Percentiles rank a stretch among this genome's conserved stretches.
These are phyloP conservation scores for Dunaliella sp. DNA, from an alignment of 139 green algal species.

Conservation along the genomic window DNA sequence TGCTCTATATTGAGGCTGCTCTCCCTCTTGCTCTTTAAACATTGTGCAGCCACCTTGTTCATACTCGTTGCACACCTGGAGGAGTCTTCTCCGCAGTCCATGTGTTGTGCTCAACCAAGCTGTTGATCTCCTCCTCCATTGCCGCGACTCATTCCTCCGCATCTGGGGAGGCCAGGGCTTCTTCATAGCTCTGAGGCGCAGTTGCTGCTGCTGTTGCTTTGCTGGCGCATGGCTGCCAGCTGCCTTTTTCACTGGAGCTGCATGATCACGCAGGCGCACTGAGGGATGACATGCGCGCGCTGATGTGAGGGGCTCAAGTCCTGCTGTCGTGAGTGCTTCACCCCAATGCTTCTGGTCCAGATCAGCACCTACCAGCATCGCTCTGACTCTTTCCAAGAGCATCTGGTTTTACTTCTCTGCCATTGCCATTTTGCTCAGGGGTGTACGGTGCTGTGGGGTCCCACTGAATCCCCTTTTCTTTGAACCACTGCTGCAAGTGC, in stretches of 20 bases:
- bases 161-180: not conserved
- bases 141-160: not conserved
- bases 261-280: not conserved
- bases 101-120: not conserved
- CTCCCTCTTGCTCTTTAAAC: not conserved
- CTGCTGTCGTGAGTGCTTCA: not conserved
- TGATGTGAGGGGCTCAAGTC: no score
- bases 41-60: slow-evolving; percentile 13
- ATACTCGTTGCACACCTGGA: not conserved
- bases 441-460: not conserved
- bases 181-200: not conserved
- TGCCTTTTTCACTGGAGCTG: not conserved
- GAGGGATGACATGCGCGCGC: no score
- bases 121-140: slow-evolving; percentile 17
- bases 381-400: not conserved
- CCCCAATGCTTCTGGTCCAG: not conserved
- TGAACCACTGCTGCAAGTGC: not conserved
- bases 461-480: not conserved
- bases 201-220: not conserved
- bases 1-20: slow-evolving; percentile 38
- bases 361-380: not conserved
- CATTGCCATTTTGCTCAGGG: not conserved
- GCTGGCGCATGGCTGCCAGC: not conserved
- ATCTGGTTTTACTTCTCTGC: not conserved
- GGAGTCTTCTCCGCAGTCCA: slow-evolving; percentile 6